A percentile compares a stretch with the other conserved stretches of the same genome.
Evolutionary conservation across 2,329 filamentous ascomycete species (phyloP).

Genomic region (Pseudopyricularia javanii): DNA sequence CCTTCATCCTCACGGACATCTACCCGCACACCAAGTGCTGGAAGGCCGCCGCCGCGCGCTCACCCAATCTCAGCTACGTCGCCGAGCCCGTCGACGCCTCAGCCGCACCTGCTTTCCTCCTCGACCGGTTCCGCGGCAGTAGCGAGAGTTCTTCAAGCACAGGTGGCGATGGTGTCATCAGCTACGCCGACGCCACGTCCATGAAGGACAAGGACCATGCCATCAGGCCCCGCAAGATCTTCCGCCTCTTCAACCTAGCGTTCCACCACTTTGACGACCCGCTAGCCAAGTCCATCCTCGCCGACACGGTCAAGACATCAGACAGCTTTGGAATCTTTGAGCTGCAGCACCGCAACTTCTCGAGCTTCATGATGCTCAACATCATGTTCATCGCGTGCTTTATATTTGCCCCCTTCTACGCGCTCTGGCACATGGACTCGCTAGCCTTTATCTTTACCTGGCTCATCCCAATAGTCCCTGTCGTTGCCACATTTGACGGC

Average conservation of each 20-base stretch:
- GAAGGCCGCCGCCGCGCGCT: slow-evolving; percentile 36
- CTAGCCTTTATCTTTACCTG: slow-evolving; percentile 54
- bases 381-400: slow-evolving; percentile 38
- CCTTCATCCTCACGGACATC: slow-evolving; percentile 55
- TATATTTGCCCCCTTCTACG: slow-evolving; percentile 37
- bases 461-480: slow-evolving; percentile 51
- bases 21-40: slow-evolving; percentile 52
- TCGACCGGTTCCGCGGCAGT: slow-evolving; percentile 12
- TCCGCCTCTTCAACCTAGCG: slow-evolving; percentile 59
- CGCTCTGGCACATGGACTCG: slow-evolving; percentile 37
- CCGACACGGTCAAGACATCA: slow-evolving; percentile 50
- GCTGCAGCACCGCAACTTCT: slow-evolving; percentile 52
- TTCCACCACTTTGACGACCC: slow-evolving; percentile 68
- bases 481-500: slow-evolving; percentile 58
- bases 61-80: slow-evolving; percentile 47
- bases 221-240: slow-evolving; percentile 29
- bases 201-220: slow-evolving; percentile 17
- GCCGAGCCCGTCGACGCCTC: slow-evolving; percentile 52
- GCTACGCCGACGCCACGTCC: slow-evolving; percentile 4
- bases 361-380: slow-evolving; percentile 37
- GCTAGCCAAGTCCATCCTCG: slow-evolving; percentile 46
- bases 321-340: slow-evolving; percentile 63
- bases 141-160: not conserved
- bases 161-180: not conserved
- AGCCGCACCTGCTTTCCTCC: slow-evolving; percentile 38